Conservation (phyloP, 306 rosid species). For the Alnus glutinosa region DNA sequence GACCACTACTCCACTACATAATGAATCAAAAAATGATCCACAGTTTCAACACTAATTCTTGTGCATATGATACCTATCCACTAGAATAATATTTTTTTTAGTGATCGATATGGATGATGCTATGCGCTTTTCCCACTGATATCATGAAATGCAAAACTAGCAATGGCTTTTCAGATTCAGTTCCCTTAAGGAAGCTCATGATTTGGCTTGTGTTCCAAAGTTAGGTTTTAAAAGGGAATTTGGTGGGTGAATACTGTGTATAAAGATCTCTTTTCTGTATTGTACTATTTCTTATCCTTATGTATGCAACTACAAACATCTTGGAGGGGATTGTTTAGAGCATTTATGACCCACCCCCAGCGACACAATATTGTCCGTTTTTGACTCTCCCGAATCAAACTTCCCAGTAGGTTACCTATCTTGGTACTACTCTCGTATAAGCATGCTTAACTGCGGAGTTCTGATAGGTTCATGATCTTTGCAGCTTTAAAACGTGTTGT, state of each 20-base stretch:
- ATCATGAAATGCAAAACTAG: background rate
- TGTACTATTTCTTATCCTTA: background rate
- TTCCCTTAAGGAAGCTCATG: background rate
- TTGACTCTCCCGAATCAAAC: too few relatives aligned
- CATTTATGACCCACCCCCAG: background rate
- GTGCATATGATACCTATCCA: too few relatives aligned
- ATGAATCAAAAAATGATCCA: too few relatives aligned
- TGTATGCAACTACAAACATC: background rate
- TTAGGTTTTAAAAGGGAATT: background rate
- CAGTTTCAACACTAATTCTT: too few relatives aligned
- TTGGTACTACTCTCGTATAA: too few relatives aligned
- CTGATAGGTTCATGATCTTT: too few relatives aligned
- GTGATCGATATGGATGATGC: background rate
- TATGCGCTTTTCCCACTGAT: background rate
- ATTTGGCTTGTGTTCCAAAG: background rate
- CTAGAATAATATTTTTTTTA: background rate
- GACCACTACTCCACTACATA: too few relatives aligned
- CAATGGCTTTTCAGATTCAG: background rate
- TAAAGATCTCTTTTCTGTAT: background rate
- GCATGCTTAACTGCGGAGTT: too few relatives aligned
- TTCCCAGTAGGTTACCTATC: too few relatives aligned
- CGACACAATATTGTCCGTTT: too few relatives aligned
- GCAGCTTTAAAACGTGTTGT: too few relatives aligned
- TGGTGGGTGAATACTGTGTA: background rate
- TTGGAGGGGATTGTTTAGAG: background rate